Base-by-base conservation (phyloP, 441 rosid species). In the Flueggea neowawraea region DNA sequence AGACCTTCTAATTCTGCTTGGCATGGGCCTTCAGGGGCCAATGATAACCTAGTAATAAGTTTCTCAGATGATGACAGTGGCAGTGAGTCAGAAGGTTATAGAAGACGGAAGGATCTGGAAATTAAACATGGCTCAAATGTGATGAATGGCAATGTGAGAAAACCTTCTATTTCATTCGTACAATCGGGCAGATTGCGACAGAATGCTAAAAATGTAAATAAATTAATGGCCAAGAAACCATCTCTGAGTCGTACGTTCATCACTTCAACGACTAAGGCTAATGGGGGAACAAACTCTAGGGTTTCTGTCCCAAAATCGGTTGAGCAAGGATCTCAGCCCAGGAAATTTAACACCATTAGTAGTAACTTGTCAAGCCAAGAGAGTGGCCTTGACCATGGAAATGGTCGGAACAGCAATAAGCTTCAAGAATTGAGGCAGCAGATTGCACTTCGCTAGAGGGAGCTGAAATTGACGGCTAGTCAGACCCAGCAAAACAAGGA, bases 61-160 rank as follows among this genome's bases (percentile, higher is more conserved):
- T 94, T 94, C 79, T 87, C 92, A 13, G 92, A 89, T 72, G 90
- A 84, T 65, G 98, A 93, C 51, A 87, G 86, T 75, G 95, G 81
- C 68, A 91, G 96, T 72, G 96, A 84, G 52, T 79, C 85, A 58
- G 97, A 89, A 52, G 78, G 65, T 68, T 28, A 66, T 64, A 63
- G 55, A 53, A 68, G 54, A 54, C 71, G 61, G 59, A 75, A 68
- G 48, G 31, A 65, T 62, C 58, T 55, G 31, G 73, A 75, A 68
- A 61, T 54, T 67, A 85, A 78, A 74, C 59, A 69, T 15, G 78
- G 70, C 41, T 61, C 62, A 32, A 55, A 47, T 53, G 64, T 62
- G 48, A 64, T 61, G 45, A 53, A 72, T 63, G 80, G 78, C 49
- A 75, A 63, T 54, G 68, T 68, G 68, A 75, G 73, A 63, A 72